Evolutionary conservation across 441 rosid genomes (phyloP).

Genomic region (Arabidopsis hybrid): DNA sequence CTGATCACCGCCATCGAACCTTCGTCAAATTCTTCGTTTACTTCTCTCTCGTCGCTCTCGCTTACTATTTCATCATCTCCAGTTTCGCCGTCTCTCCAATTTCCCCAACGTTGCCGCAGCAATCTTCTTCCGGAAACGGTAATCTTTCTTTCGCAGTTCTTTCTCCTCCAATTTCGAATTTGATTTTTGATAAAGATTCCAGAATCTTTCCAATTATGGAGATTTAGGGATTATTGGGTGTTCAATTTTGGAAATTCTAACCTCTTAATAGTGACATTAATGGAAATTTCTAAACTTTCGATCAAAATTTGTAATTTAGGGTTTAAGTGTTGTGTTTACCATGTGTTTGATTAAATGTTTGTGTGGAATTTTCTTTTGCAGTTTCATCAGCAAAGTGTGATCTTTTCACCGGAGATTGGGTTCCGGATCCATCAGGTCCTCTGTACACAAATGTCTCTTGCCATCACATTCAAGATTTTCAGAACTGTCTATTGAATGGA

Average conservation of each 20-base stretch:
- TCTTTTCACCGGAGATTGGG: constrained; percentile 69
- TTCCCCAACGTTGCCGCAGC: constrained; percentile 20
- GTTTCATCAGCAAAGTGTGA: constrained; percentile 57
- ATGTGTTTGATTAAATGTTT: constrained; percentile 37
- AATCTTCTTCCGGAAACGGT: constrained; percentile 47
- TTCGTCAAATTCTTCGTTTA: constrained; percentile 62
- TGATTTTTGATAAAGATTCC: neutral
- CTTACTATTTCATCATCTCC: constrained; percentile 67
- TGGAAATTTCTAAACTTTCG: neutral
- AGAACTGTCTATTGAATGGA: constrained; percentile 65
- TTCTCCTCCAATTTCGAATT: neutral
- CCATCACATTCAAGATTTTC: constrained; percentile 57
- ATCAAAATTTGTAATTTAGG: neutral
- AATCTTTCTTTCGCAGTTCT: neutral
- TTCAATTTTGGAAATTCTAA: neutral
- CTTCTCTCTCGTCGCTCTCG: constrained; percentile 56
- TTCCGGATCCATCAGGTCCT: constrained; percentile 62
- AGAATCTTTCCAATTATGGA: neutral
- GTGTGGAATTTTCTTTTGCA: constrained; percentile 22
- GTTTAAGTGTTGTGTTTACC: neutral
- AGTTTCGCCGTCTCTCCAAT: constrained; percentile 52
- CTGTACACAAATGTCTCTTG: constrained; percentile 58
- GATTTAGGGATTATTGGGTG: neutral
- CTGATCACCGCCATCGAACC: constrained; percentile 49
- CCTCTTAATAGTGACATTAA: neutral